Evolutionary conservation across 768 basidiomycete species (phyloP), one percentile per base, ranked within the genome.

Genomic region (Termitomyces sp.): DNA sequence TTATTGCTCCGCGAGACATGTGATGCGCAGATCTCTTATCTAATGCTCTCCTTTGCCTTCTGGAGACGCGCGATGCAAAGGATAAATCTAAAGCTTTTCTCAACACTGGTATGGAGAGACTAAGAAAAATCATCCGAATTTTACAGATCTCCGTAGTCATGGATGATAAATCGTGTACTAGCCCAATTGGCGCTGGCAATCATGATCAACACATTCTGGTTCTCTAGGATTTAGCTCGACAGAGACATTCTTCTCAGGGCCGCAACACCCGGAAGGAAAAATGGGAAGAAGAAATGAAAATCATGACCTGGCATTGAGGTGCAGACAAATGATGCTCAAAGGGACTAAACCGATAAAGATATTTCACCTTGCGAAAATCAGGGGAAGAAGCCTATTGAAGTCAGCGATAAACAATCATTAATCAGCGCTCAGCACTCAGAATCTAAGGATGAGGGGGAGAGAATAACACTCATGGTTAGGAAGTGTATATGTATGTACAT

Each of bases 21-120:
- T 60, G 59, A 60, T 55, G 35, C 18, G 9, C 46, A 55, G 32
- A n/a, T 46, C 52, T 57, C 36, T 56, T 56, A 56, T 46, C 45
- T 52, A n/a, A 52, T 33, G n/a, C n/a, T n/a, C n/a, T n/a, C n/a
- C n/a, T n/a, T n/a, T n/a, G n/a, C n/a, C n/a, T 18, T 18, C 18
- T n/a, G 38, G 8, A 18, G 35, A 36, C 36, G 16, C 16, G 36
- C 5, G 6, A 16, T 36, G 16, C 36, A 36, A 5, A 5, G 11
- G 30, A 30, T 30, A 30, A 30, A 30, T 5, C 30, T 30, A 30
- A 30, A 30, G 30, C 30, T 30, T 36, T n/a, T 11, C 40, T 41
- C n/a, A 20, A 41, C 40, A 41, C 40, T 20, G 20, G 40, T 5
- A 2, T 10, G n/a, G 40, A 41, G 9, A 9, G n/a, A 41, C 9